Evolutionary conservation across 495 filamentous ascomycete species (phyloP).

Genomic region (Penicillium lividum): DNA sequence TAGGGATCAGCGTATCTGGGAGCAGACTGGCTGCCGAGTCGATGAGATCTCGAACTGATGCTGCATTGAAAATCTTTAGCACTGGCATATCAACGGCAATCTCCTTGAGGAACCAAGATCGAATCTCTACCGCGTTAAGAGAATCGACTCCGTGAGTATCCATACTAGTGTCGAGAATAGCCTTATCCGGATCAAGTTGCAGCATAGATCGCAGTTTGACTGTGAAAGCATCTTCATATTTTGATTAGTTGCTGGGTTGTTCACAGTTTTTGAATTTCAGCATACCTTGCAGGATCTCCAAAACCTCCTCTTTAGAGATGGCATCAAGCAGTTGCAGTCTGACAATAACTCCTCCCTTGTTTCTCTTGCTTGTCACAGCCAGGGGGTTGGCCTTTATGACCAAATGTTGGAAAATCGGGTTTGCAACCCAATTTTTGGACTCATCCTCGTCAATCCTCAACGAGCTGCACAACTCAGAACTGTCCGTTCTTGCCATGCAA

Average conservation of each 20-base stretch:
- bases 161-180: conserved; percentile 30
- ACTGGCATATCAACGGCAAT: conserved; percentile 44
- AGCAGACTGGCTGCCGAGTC: conserved; percentile 13
- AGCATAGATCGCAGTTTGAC: conserved; percentile 17
- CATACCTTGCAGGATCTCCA: conserved; percentile 16
- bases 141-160: conserved; percentile 53
- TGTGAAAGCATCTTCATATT: conserved; percentile 8
- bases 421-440: conserved; percentile 33
- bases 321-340: conserved; percentile 23
- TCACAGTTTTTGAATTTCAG: no score
- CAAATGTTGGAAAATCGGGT: conserved; percentile 33
- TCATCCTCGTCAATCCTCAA: conserved; percentile 29
- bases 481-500: conserved; percentile 9
- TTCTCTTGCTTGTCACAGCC: conserved; percentile 19
- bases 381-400: conserved; percentile 18
- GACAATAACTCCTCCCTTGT: conserved; percentile 22
- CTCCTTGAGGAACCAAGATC: conserved; percentile 54
- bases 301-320: conserved; percentile 19
- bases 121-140: conserved; percentile 57
- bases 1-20: conserved; percentile 13
- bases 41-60: conserved; percentile 22
- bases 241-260: not conserved
- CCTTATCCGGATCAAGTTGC: conserved; percentile 12
- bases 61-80: conserved; percentile 47
- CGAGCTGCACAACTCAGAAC: conserved; percentile 20